Evolutionary conservation across 1,284 basidiomycete species (phyloP).

Genomic region (Xerocomus amazonicus): DNA sequence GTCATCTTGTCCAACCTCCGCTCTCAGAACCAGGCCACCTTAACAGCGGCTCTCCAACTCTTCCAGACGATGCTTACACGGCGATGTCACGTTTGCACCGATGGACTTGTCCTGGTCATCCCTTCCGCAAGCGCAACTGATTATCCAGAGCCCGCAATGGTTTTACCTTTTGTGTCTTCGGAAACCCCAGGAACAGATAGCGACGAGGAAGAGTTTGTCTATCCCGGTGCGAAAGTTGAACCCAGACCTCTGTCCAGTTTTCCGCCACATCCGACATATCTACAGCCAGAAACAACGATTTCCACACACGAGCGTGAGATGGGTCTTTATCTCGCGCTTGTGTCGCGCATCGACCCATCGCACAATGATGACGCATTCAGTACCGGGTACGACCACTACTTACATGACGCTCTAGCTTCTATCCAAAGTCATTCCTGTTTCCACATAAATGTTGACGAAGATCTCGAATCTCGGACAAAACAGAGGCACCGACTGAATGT

Average conservation of each 20-base stretch:
- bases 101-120: constrained; percentile 65
- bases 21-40: constrained; percentile 60
- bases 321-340: constrained; percentile 75
- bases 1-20: constrained; percentile 76
- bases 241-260: constrained; percentile 6
- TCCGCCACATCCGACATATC: constrained; percentile 39
- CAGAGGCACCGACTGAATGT: constrained; percentile 73
- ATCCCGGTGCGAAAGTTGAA: constrained; percentile 49
- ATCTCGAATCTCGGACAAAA: constrained; percentile 40
- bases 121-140: constrained; percentile 69
- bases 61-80: constrained; percentile 70
- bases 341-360: constrained; percentile 76
- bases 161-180: constrained; percentile 24
- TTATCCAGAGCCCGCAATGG: constrained; percentile 60
- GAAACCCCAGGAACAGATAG: constrained; percentile 38
- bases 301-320: constrained; percentile 80
- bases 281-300: constrained; percentile 66
- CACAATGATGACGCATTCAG: constrained; percentile 74
- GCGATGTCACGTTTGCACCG: constrained; percentile 65
- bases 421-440: constrained; percentile 66
- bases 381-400: constrained; percentile 83
- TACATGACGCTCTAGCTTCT: constrained; percentile 71
- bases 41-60: constrained; percentile 75
- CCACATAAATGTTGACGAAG: constrained; percentile 37
- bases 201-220: constrained; percentile 65